These are phyloP conservation scores for Acanthamoeba triangularis DNA, from an alignment of 208 protist genomes.

Conservation along the genomic window DNA sequence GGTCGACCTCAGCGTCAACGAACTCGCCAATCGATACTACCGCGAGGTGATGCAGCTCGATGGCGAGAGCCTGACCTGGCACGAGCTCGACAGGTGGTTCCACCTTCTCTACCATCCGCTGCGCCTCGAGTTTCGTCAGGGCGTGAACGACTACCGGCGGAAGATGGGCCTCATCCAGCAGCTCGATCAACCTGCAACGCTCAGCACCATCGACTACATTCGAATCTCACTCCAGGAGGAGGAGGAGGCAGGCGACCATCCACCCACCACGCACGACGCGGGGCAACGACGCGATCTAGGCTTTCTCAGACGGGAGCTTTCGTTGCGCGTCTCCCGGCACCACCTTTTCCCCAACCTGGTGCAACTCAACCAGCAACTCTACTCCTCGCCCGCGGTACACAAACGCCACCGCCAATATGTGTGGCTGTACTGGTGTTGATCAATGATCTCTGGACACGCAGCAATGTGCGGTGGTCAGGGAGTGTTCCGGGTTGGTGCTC, in stretches of 20 bases:
- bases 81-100: neutral
- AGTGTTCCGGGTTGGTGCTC: neutral
- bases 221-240: neutral
- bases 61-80: neutral
- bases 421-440: neutral
- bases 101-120: slow-evolving; percentile 16
- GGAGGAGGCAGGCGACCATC: neutral
- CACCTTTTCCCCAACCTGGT: slow-evolving; percentile 3
- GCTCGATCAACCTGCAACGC: neutral
- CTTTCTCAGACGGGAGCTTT: neutral
- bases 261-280: neutral
- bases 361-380: slow-evolving; percentile 9
- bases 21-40: neutral
- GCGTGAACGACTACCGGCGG: neutral
- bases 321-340: neutral
- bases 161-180: neutral
- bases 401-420: neutral
- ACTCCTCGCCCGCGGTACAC: neutral
- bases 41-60: slow-evolving; percentile 17
- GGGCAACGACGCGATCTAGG: neutral
- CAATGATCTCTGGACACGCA: neutral
- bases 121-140: neutral
- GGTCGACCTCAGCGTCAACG: neutral
- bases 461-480: neutral
- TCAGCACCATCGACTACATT: neutral